phyloP scores from a whole-genome alignment of 345 rosid species.

The Gossypioides kirkii region DNA sequence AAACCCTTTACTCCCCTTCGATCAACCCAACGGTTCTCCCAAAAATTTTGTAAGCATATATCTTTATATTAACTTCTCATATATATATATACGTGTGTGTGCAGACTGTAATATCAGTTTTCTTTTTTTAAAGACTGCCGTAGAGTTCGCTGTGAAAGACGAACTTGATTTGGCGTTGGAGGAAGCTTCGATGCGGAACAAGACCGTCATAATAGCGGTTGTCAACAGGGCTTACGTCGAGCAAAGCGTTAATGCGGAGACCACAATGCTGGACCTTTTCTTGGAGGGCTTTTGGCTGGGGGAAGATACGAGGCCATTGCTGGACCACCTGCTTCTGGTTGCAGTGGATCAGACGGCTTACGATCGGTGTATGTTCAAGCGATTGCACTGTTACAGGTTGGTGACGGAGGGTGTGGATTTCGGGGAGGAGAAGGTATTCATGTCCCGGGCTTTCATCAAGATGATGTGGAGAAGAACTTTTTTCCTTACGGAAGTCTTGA shows the following conservation, averaged over 20 bases:
- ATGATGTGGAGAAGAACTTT: constrained; percentile 85
- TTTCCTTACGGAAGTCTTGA: constrained; percentile 54
- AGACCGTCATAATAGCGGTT: constrained; percentile 52
- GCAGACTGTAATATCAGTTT: background rate
- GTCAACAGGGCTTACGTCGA: constrained; percentile 70
- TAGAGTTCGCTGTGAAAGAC: constrained; percentile 24
- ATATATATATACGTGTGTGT: background rate
- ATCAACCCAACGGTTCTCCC: background rate
- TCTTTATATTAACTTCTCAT: background rate
- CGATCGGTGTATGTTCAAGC: constrained; percentile 49
- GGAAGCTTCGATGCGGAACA: constrained; percentile 49
- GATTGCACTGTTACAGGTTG: constrained; percentile 66
- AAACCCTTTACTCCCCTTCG: constrained; percentile 19
- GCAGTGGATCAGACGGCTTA: constrained; percentile 59
- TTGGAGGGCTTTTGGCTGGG: constrained; percentile 79
- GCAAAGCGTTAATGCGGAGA: constrained; percentile 26
- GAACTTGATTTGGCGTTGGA: constrained; percentile 38
- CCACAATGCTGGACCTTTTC: constrained; percentile 70
- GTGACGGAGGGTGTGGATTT: constrained; percentile 44
- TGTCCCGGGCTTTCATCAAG: constrained; percentile 59
- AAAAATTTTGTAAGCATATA: constrained; percentile 27
- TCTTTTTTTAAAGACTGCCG: background rate
- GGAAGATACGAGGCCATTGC: constrained; percentile 26
- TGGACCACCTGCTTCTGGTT: constrained; percentile 30
- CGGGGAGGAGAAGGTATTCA: constrained; percentile 51